Evolutionary conservation across 2,329 filamentous ascomycete species (phyloP).

Genomic region (Pseudovirgaria hyperparasitica): DNA sequence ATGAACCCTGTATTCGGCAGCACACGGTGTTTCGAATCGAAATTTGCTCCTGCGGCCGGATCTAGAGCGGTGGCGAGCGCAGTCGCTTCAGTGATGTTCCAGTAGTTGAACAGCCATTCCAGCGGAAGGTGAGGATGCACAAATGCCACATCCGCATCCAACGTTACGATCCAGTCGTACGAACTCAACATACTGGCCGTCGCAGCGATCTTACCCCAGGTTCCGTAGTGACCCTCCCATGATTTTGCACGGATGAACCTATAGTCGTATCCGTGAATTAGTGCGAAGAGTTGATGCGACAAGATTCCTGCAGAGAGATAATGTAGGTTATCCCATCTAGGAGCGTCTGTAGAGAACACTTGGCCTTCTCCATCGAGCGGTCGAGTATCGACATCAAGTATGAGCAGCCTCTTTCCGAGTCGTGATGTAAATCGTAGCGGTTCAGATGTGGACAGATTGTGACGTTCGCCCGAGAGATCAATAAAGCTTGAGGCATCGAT

Average conservation of each 20-base stretch:
- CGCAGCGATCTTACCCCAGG: constrained; percentile 34
- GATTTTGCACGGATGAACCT: constrained; percentile 31
- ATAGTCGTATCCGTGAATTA: constrained; percentile 38
- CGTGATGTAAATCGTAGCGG: no score
- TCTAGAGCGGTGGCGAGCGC: constrained; percentile 35
- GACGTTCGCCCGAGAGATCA: no score
- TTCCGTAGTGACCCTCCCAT: constrained; percentile 29
- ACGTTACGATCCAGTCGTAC: constrained; percentile 34
- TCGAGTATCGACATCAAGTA: constrained; percentile 24
- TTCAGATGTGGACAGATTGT: no score
- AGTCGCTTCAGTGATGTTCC: constrained; percentile 30
- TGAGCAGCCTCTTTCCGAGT: constrained; percentile 21
- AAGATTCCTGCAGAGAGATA: constrained; percentile 23
- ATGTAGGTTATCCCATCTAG: constrained; percentile 23
- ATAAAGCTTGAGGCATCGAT: no score
- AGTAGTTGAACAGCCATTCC: constrained; percentile 39
- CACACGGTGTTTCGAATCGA: constrained; percentile 28
- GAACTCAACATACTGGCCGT: constrained; percentile 23
- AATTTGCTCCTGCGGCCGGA: constrained; percentile 26
- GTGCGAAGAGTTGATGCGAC: constrained; percentile 26
- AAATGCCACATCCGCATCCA: constrained; percentile 36
- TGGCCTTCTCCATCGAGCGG: constrained; percentile 12
- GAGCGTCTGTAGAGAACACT: constrained; percentile 11
- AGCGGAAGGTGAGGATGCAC: constrained; percentile 33
- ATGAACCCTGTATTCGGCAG: constrained; percentile 43